phyloP scores from a whole-genome alignment of 2,329 filamentous ascomycete species.

The Zalaria sp. region DNA sequence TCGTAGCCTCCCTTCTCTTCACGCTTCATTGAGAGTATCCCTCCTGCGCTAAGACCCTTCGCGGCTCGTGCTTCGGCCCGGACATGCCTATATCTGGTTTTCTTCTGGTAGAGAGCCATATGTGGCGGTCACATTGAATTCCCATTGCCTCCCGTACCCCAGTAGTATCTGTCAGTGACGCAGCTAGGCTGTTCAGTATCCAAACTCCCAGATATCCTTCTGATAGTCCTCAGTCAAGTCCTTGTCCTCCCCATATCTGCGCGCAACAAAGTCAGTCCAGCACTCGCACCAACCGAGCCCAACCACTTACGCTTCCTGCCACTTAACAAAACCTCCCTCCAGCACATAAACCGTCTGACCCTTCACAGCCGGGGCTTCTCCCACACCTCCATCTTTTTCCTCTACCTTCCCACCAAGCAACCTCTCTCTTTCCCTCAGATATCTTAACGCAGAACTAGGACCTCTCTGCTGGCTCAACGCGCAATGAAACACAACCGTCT shows the following conservation, averaged over 20 bases:
- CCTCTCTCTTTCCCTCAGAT: slow-evolving; percentile 56
- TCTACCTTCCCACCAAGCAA: slow-evolving; percentile 20
- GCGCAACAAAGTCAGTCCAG: slow-evolving; percentile 1
- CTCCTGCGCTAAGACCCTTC: no score
- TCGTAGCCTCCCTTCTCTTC: no score
- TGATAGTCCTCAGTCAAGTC: slow-evolving; percentile 70
- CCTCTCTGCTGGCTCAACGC: slow-evolving; percentile 82
- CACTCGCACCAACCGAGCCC: background rate
- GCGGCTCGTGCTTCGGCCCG: no score
- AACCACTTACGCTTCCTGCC: slow-evolving; percentile 59
- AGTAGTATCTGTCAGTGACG: no score
- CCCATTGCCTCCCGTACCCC: no score
- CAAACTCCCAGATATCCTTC: slow-evolving; percentile 64
- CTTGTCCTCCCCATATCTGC: slow-evolving; percentile 57
- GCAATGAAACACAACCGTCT: slow-evolving; percentile 89
- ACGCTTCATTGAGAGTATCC: no score
- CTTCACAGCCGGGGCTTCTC: slow-evolving; percentile 15
- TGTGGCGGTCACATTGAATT: no score
- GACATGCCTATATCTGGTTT: no score
- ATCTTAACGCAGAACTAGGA: slow-evolving; percentile 68
- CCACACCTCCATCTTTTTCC: slow-evolving; percentile 13
- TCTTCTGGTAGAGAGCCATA: no score
- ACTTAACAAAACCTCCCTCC: slow-evolving; percentile 71
- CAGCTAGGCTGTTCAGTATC: slow-evolving; percentile 5
- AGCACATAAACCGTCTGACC: slow-evolving; percentile 67